Evolutionary conservation across 1,139 yeast genomes (phyloP).

Genomic region (Hyphopichia wangnamkhiaoensis): DNA sequence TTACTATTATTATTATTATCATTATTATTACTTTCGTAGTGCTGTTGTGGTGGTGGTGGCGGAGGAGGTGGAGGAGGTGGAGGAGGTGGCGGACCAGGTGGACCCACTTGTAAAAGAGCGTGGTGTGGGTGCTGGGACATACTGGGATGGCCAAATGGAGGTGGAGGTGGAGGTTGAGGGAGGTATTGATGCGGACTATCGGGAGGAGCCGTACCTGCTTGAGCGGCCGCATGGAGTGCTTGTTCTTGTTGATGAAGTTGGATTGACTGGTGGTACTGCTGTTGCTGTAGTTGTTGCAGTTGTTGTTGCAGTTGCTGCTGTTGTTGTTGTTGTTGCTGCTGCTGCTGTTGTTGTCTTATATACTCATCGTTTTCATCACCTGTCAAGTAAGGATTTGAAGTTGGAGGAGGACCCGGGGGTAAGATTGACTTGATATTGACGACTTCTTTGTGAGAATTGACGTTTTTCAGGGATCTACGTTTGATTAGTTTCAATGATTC

Average conservation of each 20-base stretch:
- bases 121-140: neutral
- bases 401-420: slow-evolving; percentile 9
- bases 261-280: slow-evolving; percentile 12
- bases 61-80: slow-evolving; percentile 11
- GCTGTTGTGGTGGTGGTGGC: neutral
- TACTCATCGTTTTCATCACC: neutral
- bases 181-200: slow-evolving; percentile 5
- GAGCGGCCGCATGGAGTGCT: slow-evolving; percentile 6
- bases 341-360: slow-evolving; percentile 7
- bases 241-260: slow-evolving; percentile 10
- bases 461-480: slow-evolving; percentile 61
- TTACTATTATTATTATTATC: no score
- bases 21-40: no score
- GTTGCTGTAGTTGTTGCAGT: slow-evolving; percentile 9
- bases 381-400: slow-evolving; percentile 5
- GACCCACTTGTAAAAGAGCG: slow-evolving; percentile 1
- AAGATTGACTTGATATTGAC: slow-evolving; percentile 30
- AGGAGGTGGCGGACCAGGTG: slow-evolving; percentile 11
- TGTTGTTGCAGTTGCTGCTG: slow-evolving; percentile 7
- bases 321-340: slow-evolving; percentile 13
- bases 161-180: slow-evolving; percentile 2
- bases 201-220: slow-evolving; percentile 12
- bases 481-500: slow-evolving; percentile 60
- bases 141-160: slow-evolving; percentile 1
- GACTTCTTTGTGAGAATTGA: slow-evolving; percentile 42